Evolutionary conservation across 2,329 filamentous ascomycete species (phyloP).

Genomic region (Chalaropsis ovoidea): DNA sequence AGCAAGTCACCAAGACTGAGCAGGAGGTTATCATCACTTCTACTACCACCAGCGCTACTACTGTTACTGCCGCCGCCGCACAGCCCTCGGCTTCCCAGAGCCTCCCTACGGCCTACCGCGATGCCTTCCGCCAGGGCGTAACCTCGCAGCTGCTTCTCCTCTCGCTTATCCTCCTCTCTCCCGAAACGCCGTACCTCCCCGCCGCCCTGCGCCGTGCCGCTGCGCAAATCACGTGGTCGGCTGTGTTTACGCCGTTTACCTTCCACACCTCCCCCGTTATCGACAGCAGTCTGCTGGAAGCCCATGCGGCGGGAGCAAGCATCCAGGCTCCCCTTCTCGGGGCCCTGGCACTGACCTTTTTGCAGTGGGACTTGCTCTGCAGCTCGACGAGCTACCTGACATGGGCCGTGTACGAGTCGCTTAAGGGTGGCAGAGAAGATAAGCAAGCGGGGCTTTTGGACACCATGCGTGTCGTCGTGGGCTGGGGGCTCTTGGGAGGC

Average conservation of each 20-base stretch:
- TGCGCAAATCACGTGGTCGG: neutral
- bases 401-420: slow-evolving; percentile 11
- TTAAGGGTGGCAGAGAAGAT: neutral
- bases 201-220: neutral
- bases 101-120: neutral
- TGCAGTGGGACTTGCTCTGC: slow-evolving; percentile 17
- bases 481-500: slow-evolving; percentile 6
- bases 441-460: neutral
- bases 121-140: slow-evolving; percentile 7
- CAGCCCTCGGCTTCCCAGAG: neutral
- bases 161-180: neutral
- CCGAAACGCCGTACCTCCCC: neutral
- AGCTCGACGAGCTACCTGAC: neutral
- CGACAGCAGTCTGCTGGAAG: neutral
- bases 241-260: slow-evolving; percentile 8
- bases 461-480: neutral
- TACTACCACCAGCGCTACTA: neutral
- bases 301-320: neutral
- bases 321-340: neutral
- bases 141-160: neutral
- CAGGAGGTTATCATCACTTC: neutral
- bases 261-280: slow-evolving; percentile 9
- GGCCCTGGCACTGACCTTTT: neutral
- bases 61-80: neutral
- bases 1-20: neutral